phyloP scores from a whole-genome alignment of 2,329 filamentous ascomycete species.

The Venturia aucupariae region DNA sequence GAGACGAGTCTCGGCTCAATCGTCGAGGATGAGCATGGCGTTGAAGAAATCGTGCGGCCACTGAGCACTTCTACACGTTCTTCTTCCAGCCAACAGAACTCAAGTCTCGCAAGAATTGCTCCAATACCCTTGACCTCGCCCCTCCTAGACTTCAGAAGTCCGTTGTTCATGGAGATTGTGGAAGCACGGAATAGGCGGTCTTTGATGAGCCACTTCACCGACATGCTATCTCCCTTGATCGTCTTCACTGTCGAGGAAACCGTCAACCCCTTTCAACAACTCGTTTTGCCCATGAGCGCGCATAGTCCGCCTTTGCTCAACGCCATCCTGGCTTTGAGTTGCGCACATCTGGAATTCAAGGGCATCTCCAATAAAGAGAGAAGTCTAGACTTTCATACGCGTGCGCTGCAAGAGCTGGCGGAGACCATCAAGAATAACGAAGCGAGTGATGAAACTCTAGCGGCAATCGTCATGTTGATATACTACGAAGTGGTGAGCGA shows the following conservation, averaged over 20 bases:
- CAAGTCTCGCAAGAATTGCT: conserved; percentile 1
- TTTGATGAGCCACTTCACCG: conserved; percentile 6
- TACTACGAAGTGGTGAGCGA: conserved; percentile 10
- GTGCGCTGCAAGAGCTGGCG: neutral
- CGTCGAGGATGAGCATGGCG: neutral
- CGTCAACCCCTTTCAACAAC: conserved; percentile 1
- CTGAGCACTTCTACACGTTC: neutral
- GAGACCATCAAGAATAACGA: neutral
- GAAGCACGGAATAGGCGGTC: neutral
- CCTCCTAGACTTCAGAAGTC: neutral
- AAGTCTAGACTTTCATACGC: conserved; percentile 6
- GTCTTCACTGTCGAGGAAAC: conserved; percentile 2
- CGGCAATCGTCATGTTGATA: conserved; percentile 8
- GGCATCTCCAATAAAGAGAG: neutral
- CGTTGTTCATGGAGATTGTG: conserved; percentile 1
- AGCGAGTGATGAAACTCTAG: neutral
- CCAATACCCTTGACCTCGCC: neutral
- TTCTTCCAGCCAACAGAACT: neutral
- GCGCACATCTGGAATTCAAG: neutral
- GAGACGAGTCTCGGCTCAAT: neutral
- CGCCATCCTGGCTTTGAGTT: conserved; percentile 7
- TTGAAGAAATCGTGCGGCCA: neutral
- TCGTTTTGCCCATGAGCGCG: neutral
- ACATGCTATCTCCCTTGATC: neutral
- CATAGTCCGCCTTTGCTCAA: neutral